Base-by-base conservation (phyloP, 176 grass and related monocot species). In the Secale cereale region DNA sequence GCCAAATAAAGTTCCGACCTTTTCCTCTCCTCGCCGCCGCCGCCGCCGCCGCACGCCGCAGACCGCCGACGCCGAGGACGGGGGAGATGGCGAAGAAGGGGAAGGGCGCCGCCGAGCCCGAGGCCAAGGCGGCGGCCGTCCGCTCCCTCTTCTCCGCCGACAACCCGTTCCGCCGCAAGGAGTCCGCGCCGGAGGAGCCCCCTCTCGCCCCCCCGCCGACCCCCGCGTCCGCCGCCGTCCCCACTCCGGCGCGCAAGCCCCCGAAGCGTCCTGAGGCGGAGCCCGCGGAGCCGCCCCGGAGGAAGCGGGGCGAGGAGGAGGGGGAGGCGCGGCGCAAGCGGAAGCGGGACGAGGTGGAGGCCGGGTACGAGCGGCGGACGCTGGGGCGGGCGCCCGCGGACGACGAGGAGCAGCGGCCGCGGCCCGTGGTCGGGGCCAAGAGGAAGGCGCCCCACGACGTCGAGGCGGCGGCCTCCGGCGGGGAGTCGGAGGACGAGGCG, bases 81-180 rank as follows among this genome's bases (percentile, higher is more conserved):
- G 79, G 85, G 84, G 87, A 87, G 82, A 93, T 93, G 91, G 91
- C 61, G 65, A 93, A 75, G 84, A 90, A 90, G 82, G 37, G 61
- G 76, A 85, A 85, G 87, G 88, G 87, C 33, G 88, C 89, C 48
- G 71, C 87, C 19, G 82, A 54, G 4, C 31, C 78, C 0, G 76
- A 75, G 7, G 14, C 71, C 8, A 80, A 52, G 2, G 65, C 72
- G n/a, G 88, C 66, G 7, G 20, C 65, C 88, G 54, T 93, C 72
- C 82, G 88, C 50, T 79, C 91, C 66, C 88, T 93, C 29, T 93
- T 93, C 88, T 80, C 91, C 23, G 77, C 85, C 12, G 78, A 93
- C 81, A 93, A 93, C 78, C 91, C 91, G 4, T 93, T 93, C 85
- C 88, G 91, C 65, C 78, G 91, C 65, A 87, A 87, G 82, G 41